Evolutionary conservation across 192 early-diverging fungal genomes (phyloP).

Genomic region (Coemansia sp.): DNA sequence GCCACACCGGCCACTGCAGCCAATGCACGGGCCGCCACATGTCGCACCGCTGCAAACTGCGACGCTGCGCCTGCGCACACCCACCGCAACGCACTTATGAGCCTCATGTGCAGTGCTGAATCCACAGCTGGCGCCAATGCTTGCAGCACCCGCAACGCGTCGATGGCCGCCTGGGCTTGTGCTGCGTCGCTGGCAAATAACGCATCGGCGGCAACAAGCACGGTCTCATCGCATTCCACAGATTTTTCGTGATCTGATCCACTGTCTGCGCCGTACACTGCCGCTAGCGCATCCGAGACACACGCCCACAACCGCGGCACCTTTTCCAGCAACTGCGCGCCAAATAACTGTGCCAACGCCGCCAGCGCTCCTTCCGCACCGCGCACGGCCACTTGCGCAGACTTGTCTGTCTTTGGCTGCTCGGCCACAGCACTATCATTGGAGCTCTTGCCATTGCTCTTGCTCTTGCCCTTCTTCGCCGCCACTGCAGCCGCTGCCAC

Average conservation of each 20-base stretch:
- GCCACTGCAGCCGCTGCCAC: slow-evolving; percentile 41
- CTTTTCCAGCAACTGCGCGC: slow-evolving; percentile 21
- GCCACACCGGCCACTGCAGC: slow-evolving; percentile 69
- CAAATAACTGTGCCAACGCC: slow-evolving; percentile 40
- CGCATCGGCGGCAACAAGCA: slow-evolving; percentile 29
- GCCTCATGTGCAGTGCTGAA: slow-evolving; percentile 52
- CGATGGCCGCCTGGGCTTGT: slow-evolving; percentile 66
- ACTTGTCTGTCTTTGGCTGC: background rate
- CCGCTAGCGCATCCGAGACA: slow-evolving; percentile 30
- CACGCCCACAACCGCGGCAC: slow-evolving; percentile 51
- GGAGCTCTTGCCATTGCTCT: background rate
- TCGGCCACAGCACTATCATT: background rate
- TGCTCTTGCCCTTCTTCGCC: slow-evolving; percentile 6
- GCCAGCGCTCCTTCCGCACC: slow-evolving; percentile 59
- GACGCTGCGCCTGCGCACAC: slow-evolving; percentile 66
- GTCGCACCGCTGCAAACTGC: slow-evolving; percentile 71
- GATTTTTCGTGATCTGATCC: no score
- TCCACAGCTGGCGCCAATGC: slow-evolving; percentile 63
- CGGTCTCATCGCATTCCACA: background rate
- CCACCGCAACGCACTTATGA: slow-evolving; percentile 63
- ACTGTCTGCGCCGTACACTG: slow-evolving; percentile 13
- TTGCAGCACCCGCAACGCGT: slow-evolving; percentile 72
- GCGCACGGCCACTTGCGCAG: slow-evolving; percentile 62
- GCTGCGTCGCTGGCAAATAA: slow-evolving; percentile 10
- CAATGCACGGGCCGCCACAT: slow-evolving; percentile 76